A percentile compares a stretch with the other conserved stretches of the same genome.
Conservation (phyloP, 164 flowering plant genomes). For the Magnolia officinalis region DNA sequence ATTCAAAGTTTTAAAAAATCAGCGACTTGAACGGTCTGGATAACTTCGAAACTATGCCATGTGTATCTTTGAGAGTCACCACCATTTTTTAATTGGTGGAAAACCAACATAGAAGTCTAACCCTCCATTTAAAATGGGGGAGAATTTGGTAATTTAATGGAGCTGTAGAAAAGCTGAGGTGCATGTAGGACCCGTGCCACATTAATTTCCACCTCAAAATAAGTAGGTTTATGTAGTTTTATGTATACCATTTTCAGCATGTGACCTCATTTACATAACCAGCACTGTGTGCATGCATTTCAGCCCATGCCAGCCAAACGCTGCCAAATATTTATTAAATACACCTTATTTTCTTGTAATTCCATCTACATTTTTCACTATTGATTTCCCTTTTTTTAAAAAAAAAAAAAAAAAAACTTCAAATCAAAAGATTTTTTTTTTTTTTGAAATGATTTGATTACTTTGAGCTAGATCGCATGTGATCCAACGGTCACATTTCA, state of each 20-base stretch:
- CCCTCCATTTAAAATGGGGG: neutral
- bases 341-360: too few relatives aligned
- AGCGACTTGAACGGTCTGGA: neutral
- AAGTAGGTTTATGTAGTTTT: neutral
- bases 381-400: too few relatives aligned
- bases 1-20: too few relatives aligned
- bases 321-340: too few relatives aligned
- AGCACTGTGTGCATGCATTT: neutral
- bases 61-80: neutral
- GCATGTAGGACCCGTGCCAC: constrained; percentile 49
- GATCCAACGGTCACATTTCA: too few relatives aligned
- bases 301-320: neutral
- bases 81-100: neutral
- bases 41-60: too few relatives aligned
- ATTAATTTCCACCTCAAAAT: constrained; percentile 38
- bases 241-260: constrained; percentile 25
- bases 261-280: constrained; percentile 21
- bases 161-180: neutral
- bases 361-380: too few relatives aligned
- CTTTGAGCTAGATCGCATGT: too few relatives aligned
- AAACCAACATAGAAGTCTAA: too few relatives aligned
- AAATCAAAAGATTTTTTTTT: too few relatives aligned
- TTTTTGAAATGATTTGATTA: too few relatives aligned
- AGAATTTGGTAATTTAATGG: neutral
- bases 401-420: too few relatives aligned